Evolutionary conservation across 768 basidiomycete species (phyloP).

Genomic region (Lactarius psammicola): DNA sequence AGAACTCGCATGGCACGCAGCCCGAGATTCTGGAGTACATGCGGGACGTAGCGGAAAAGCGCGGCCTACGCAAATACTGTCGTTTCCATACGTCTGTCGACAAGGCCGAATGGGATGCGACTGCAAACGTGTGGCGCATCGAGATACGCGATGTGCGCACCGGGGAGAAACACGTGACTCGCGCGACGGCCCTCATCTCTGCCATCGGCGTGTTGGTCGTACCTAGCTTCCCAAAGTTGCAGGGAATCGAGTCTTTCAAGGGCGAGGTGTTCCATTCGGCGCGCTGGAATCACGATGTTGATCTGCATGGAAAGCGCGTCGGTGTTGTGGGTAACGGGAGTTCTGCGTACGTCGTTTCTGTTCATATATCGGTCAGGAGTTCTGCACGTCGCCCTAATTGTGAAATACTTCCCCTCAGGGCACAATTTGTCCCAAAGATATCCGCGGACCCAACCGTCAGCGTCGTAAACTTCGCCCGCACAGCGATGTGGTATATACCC

Average conservation of each 20-base stretch:
- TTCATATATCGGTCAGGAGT: background rate
- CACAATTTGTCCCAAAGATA: constrained; percentile 55
- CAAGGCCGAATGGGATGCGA: constrained; percentile 33
- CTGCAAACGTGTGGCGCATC: constrained; percentile 31
- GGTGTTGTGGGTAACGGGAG: constrained; percentile 64
- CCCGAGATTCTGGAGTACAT: constrained; percentile 35
- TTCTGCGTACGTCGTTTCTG: constrained; percentile 50
- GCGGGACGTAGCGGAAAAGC: constrained; percentile 28
- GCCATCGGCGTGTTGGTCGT: constrained; percentile 33
- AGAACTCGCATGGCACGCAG: constrained; percentile 29
- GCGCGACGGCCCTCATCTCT: constrained; percentile 34
- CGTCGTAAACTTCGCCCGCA: constrained; percentile 54
- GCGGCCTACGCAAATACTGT: constrained; percentile 29
- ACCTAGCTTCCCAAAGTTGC: constrained; percentile 33
- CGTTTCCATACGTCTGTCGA: constrained; percentile 33
- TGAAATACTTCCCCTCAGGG: background rate
- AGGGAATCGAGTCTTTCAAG: constrained; percentile 40
- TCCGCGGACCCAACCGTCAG: constrained; percentile 47
- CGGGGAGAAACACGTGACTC: constrained; percentile 18
- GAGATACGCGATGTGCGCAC: constrained; percentile 27
- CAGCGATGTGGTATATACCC: constrained; percentile 55
- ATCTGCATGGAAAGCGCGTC: constrained; percentile 50
- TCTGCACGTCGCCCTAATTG: background rate
- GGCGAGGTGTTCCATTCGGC: constrained; percentile 57
- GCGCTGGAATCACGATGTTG: constrained; percentile 52